Conservation (phyloP, 1,139 yeast genomes). For the Scheffersomyces insectosa region DNA sequence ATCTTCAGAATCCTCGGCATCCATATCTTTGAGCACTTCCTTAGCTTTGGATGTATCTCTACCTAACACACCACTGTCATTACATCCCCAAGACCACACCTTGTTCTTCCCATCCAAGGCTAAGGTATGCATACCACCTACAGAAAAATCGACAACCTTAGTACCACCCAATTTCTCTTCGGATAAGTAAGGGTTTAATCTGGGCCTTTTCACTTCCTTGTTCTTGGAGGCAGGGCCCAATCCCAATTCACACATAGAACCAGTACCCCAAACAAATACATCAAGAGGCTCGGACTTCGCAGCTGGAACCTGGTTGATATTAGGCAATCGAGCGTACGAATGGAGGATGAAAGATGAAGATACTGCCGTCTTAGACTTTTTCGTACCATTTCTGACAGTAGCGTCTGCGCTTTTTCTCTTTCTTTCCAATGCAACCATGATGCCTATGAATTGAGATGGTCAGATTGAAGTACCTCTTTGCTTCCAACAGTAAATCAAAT, state of each 20-base stretch:
- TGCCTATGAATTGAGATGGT: too few species aligned
- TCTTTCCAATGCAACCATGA: constrained; percentile 49
- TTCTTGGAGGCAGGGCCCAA: constrained; percentile 86
- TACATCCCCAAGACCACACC: constrained; percentile 97
- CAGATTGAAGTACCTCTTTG: too few species aligned
- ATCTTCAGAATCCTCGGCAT: constrained; percentile 57
- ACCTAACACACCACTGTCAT: constrained; percentile 92
- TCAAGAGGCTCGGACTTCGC: constrained; percentile 55
- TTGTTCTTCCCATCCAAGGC: constrained; percentile 75
- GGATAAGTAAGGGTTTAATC: constrained; percentile 76
- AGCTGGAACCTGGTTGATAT: constrained; percentile 42
- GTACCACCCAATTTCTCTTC: constrained; percentile 46
- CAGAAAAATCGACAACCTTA: constrained; percentile 77
- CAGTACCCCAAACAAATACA: constrained; percentile 92
- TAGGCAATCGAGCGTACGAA: constrained; percentile 49
- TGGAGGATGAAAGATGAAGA: constrained; percentile 48
- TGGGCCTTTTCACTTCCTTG: constrained; percentile 92
- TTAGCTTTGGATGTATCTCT: constrained; percentile 70
- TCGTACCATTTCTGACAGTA: constrained; percentile 16
- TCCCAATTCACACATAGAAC: constrained; percentile 96
- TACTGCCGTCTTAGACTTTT: constrained; percentile 31
- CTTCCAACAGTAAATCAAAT: too few species aligned
- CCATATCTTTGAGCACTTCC: constrained; percentile 66
- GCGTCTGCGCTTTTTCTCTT: constrained; percentile 28
- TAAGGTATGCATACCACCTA: constrained; percentile 93